Evolutionary conservation across 176 grass and related monocot species (phyloP).

Genomic region (Oryza officinalis): DNA sequence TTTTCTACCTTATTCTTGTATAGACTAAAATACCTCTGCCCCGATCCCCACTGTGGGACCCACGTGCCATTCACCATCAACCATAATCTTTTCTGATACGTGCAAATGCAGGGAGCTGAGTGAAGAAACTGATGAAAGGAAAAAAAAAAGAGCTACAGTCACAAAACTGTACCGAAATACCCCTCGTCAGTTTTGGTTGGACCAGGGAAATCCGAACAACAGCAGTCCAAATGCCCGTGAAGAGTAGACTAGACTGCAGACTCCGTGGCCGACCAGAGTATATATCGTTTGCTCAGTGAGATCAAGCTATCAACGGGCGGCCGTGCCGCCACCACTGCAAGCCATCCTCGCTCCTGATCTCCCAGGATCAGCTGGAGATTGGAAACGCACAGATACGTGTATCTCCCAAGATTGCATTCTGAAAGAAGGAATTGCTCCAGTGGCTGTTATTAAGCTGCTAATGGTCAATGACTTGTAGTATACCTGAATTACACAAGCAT

Average conservation of each 20-base stretch:
- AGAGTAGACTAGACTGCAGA: background rate
- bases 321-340: conserved; percentile 9
- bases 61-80: background rate
- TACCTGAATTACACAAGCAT: conserved; percentile 11
- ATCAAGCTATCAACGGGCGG: conserved; percentile 32
- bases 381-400: background rate
- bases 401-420: background rate
- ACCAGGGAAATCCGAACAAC: background rate
- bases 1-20: too few relatives aligned
- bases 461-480: background rate
- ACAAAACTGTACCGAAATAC: background rate
- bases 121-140: background rate
- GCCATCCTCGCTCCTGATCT: conserved; percentile 9
- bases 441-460: background rate
- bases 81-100: background rate
- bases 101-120: background rate
- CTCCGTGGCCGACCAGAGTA: background rate
- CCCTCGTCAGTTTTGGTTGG: conserved; percentile 18
- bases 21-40: too few relatives aligned
- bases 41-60: too few relatives aligned
- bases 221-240: background rate
- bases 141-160: background rate
- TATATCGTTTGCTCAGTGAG: conserved; percentile 4
- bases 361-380: conserved; percentile 30
- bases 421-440: background rate